These are phyloP conservation scores for Tricholoma furcatifolium DNA, from an alignment of 768 basidiomycete genomes.

Conservation along the genomic window DNA sequence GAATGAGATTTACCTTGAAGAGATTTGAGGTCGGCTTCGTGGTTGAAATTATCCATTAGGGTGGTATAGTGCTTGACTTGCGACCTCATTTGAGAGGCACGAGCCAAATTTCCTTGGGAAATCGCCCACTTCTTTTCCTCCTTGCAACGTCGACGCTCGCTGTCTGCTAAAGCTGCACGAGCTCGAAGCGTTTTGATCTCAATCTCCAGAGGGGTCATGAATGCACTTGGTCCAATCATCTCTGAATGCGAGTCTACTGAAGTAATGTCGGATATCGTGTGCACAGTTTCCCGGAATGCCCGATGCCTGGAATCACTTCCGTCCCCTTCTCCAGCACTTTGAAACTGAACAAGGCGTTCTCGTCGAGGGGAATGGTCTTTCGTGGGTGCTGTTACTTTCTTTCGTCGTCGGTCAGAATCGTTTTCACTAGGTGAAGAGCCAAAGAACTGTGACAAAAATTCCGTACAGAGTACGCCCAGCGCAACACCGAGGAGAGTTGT, in stretches of 20 bases:
- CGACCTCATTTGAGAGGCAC: constrained; percentile 80
- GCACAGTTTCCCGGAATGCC: constrained; percentile 21
- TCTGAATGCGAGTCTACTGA: constrained; percentile 73
- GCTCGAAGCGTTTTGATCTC: constrained; percentile 76
- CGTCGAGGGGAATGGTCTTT: constrained; percentile 22
- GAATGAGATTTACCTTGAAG: constrained; percentile 52
- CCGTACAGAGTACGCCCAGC: constrained; percentile 69
- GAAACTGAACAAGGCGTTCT: constrained; percentile 48
- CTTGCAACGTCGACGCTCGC: constrained; percentile 77
- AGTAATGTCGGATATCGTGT: constrained; percentile 53
- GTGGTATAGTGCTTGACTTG: constrained; percentile 80
- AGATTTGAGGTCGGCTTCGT: constrained; percentile 71
- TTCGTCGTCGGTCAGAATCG: constrained; percentile 31
- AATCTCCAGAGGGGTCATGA: constrained; percentile 65
- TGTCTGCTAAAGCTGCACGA: constrained; percentile 78
- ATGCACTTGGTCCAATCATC: constrained; percentile 53
- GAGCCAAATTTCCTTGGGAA: constrained; percentile 71
- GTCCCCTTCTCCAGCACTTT: constrained; percentile 37
- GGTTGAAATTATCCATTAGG: constrained; percentile 77
- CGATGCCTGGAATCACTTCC: constrained; percentile 28
- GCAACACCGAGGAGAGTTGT: constrained; percentile 66
- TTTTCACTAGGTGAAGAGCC: constrained; percentile 41
- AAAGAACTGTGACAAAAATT: constrained; percentile 65
- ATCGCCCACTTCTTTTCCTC: constrained; percentile 88
- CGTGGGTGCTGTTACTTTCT: constrained; percentile 21